Conservation (phyloP, 768 basidiomycete species). For the Phaeotremella skinneri region DNA sequence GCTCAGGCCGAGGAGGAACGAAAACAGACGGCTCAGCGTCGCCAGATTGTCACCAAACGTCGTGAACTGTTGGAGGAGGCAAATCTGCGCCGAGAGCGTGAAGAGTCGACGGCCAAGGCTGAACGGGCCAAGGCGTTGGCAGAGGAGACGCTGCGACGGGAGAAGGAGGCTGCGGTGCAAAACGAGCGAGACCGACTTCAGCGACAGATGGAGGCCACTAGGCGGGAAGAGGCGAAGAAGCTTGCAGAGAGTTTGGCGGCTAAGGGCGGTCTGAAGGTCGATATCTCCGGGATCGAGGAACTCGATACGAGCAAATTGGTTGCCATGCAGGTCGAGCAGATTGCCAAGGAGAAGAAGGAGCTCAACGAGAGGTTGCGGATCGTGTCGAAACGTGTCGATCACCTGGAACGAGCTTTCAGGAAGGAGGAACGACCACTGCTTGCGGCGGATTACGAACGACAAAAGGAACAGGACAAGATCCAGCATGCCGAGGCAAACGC, state of each 20-base stretch:
- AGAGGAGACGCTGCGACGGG: slow-evolving; percentile 65
- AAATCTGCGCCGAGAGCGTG: slow-evolving; percentile 79
- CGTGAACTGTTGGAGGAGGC: slow-evolving; percentile 81
- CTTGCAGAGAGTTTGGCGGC: slow-evolving; percentile 79
- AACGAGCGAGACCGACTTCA: slow-evolving; percentile 56
- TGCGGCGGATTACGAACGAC: slow-evolving; percentile 76
- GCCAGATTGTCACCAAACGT: slow-evolving; percentile 79
- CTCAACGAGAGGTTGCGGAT: slow-evolving; percentile 76
- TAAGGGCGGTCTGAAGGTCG: slow-evolving; percentile 67
- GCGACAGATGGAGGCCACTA: slow-evolving; percentile 66
- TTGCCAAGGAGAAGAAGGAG: slow-evolving; percentile 95
- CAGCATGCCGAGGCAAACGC: slow-evolving; percentile 66
- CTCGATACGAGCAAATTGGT: slow-evolving; percentile 83
- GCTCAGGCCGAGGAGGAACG: slow-evolving; percentile 51
- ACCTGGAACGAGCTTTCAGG: slow-evolving; percentile 89
- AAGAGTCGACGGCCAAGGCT: slow-evolving; percentile 74
- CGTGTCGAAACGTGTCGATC: slow-evolving; percentile 84
- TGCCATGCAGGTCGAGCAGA: slow-evolving; percentile 84
- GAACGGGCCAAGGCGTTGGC: slow-evolving; percentile 62
- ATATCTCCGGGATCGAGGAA: slow-evolving; percentile 73
- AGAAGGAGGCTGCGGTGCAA: slow-evolving; percentile 64
- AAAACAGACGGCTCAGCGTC: slow-evolving; percentile 59
- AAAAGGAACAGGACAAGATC: slow-evolving; percentile 72
- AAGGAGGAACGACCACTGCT: slow-evolving; percentile 88
- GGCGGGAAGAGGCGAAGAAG: slow-evolving; percentile 79